These are phyloP conservation scores for Houttuynia cordata DNA, from an alignment of 164 flowering plant genomes.

Conservation along the genomic window DNA sequence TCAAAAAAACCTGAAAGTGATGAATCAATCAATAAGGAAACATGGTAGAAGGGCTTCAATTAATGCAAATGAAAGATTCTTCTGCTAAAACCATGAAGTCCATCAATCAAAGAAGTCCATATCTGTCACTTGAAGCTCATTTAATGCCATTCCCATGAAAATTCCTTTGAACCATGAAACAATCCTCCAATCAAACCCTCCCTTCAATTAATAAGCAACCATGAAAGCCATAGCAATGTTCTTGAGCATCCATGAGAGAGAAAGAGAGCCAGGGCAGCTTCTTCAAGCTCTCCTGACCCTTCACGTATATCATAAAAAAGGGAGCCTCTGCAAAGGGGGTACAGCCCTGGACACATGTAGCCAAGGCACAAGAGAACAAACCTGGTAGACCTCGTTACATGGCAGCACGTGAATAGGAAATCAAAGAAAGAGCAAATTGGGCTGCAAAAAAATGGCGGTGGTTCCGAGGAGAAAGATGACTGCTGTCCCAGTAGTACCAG, in stretches of 20 bases:
- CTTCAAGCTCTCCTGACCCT: neutral
- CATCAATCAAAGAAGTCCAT: conserved; percentile 6
- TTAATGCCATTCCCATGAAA: conserved; percentile 1
- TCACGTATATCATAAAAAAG: conserved; percentile 17
- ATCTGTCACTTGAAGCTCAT: conserved; percentile 8
- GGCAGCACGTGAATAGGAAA: conserved; percentile 46
- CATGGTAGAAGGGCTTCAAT: conserved; percentile 6
- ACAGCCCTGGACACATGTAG: conserved; percentile 20
- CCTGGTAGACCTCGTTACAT: conserved; percentile 16
- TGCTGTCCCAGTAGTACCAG: conserved; percentile 1
- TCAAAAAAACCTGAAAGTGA: conserved; percentile 1
- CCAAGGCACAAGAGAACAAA: conserved; percentile 53
- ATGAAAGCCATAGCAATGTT: neutral
- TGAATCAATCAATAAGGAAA: conserved; percentile 3
- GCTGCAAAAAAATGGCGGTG: conserved; percentile 13
- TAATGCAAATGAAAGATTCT: conserved; percentile 6
- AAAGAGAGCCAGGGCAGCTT: conserved; percentile 6
- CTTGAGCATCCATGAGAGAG: neutral
- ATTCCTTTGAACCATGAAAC: neutral
- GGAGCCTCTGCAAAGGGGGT: conserved; percentile 22
- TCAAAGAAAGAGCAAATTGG: neutral
- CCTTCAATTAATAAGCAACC: neutral
- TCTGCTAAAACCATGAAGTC: conserved; percentile 9
- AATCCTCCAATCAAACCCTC: neutral
- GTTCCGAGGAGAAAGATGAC: conserved; percentile 17